Percentiles rank a stretch among this genome's conserved stretches.
Conservation (phyloP, 495 filamentous ascomycete species). For the Sordaria brevicollis region DNA sequence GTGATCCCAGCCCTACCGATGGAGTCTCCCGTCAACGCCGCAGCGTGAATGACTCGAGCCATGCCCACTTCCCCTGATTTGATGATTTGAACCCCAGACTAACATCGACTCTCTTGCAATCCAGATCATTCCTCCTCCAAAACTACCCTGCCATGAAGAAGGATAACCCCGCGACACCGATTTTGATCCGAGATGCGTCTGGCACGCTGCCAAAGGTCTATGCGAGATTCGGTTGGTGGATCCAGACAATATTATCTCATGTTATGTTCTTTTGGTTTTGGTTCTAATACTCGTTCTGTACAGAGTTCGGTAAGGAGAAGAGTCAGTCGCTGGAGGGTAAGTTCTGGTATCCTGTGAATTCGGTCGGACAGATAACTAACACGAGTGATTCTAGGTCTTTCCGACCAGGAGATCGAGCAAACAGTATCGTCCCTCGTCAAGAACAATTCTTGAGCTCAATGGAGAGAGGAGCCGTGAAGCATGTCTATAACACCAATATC, state of each 20-base stretch:
- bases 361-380: neutral
- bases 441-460: constrained; percentile 16
- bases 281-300: neutral
- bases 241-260: neutral
- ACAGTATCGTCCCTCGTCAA: constrained; percentile 76
- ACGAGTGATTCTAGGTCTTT: constrained; percentile 50
- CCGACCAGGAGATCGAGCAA: constrained; percentile 87
- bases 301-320: constrained; percentile 85
- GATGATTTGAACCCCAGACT: neutral
- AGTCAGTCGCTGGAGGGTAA: constrained; percentile 69
- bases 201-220: constrained; percentile 76
- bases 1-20: constrained; percentile 8
- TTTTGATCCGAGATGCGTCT: constrained; percentile 83
- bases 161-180: constrained; percentile 90
- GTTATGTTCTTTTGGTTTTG: neutral
- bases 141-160: constrained; percentile 99
- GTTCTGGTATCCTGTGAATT: neutral
- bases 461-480: neutral
- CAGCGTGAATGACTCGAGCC: neutral
- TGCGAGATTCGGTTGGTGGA: constrained; percentile 77
- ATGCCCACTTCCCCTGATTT: neutral
- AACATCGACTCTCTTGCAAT: neutral
- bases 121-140: constrained; percentile 77
- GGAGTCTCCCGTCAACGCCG: neutral
- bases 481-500: neutral